Evolutionary conservation across 345 rosid species (phyloP).

Genomic region (Populus davidiana): DNA sequence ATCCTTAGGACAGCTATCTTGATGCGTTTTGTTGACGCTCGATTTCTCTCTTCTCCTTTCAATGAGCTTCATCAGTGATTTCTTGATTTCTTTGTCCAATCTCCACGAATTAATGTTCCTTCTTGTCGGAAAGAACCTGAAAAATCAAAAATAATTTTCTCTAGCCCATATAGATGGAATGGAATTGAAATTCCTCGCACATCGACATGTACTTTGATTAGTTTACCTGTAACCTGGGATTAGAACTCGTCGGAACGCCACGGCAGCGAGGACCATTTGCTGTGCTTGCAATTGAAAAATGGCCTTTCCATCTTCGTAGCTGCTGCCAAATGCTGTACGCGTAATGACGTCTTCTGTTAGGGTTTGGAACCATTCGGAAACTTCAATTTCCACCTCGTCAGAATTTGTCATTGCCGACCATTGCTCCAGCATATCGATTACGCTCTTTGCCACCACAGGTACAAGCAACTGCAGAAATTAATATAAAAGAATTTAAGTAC

Average conservation of each 20-base stretch:
- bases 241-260: conserved; percentile 28
- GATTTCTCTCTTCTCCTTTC: conserved; percentile 15
- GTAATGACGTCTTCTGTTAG: conserved; percentile 42
- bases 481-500: conserved; percentile 13
- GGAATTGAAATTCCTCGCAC: neutral
- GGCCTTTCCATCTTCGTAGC: conserved; percentile 64
- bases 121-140: conserved; percentile 28
- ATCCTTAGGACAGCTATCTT: conserved; percentile 20
- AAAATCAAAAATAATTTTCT: neutral
- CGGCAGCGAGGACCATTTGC: conserved; percentile 33
- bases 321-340: conserved; percentile 61
- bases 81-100: conserved; percentile 22
- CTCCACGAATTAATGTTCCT: conserved; percentile 30
- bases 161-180: no score
- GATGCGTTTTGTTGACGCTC: neutral
- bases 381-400: conserved; percentile 30
- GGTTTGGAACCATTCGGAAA: conserved; percentile 33
- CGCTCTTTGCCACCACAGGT: conserved; percentile 32
- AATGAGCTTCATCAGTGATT: conserved; percentile 20
- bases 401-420: conserved; percentile 33
- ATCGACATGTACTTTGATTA: neutral
- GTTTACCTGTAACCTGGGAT: conserved; percentile 68
- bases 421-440: conserved; percentile 26
- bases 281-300: conserved; percentile 53
- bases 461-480: conserved; percentile 25